A percentile compares a stretch with the other conserved stretches of the same genome.
phyloP scores from a whole-genome alignment of 768 basidiomycete genomes.

The Naganishia onofrii region DNA sequence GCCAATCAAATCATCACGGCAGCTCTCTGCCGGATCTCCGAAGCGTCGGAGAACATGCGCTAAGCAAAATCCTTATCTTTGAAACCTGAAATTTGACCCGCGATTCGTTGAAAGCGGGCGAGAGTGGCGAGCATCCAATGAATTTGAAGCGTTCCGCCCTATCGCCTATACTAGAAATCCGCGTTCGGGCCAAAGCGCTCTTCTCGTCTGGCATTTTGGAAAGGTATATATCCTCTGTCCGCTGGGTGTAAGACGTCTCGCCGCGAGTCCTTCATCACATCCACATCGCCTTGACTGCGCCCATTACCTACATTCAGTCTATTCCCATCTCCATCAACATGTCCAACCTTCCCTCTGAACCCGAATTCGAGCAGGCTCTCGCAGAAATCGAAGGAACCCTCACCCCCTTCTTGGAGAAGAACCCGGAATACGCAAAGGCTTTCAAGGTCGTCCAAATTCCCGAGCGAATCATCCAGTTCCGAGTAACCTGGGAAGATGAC shows the following conservation, averaged over 20 bases:
- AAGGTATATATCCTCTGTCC: slow-evolving; percentile 2
- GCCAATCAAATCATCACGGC: slow-evolving; percentile 18
- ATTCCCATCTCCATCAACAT: slow-evolving; percentile 30
- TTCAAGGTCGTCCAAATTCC: slow-evolving; percentile 61
- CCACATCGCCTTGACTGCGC: slow-evolving; percentile 21
- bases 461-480: slow-evolving; percentile 62
- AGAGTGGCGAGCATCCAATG: slow-evolving; percentile 21
- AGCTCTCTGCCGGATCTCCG: slow-evolving; percentile 3
- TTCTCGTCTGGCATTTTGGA: neutral
- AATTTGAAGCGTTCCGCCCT: neutral
- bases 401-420: slow-evolving; percentile 60
- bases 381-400: slow-evolving; percentile 63
- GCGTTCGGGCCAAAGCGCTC: slow-evolving; percentile 8
- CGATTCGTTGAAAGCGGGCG: slow-evolving; percentile 13
- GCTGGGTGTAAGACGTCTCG: neutral
- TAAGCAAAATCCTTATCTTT: slow-evolving; percentile 21
- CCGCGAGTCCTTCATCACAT: neutral
- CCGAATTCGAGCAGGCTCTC: slow-evolving; percentile 70
- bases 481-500: slow-evolving; percentile 75
- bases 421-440: slow-evolving; percentile 67
- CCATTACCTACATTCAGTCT: slow-evolving; percentile 3
- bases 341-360: slow-evolving; percentile 58
- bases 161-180: neutral
- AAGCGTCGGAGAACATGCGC: neutral
- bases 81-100: neutral